Evolutionary conservation across 352 stramenopile species (phyloP).

Genomic region (Pythium guiyangense): DNA sequence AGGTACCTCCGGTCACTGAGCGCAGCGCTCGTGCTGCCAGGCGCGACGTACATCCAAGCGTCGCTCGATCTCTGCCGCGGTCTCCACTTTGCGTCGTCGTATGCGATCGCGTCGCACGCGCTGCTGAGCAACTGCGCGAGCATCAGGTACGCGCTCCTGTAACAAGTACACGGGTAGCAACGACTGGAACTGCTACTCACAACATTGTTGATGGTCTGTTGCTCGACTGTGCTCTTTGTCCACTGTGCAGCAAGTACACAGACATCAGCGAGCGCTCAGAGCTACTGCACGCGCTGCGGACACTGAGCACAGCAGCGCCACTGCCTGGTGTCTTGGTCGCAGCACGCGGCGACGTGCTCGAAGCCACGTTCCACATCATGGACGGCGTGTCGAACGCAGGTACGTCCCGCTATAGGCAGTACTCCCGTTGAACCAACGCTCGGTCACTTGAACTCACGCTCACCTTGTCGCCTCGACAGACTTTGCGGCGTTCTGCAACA

Average conservation of each 20-base stretch:
- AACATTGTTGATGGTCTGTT: not conserved
- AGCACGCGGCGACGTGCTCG: constrained; percentile 26
- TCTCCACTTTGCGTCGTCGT: constrained; percentile 42
- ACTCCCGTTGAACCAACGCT: not conserved
- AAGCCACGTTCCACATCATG: constrained; percentile 56
- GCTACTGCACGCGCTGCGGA: constrained; percentile 29
- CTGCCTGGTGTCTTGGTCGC: constrained; percentile 11
- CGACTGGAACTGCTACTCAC: not conserved
- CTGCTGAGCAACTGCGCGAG: constrained; percentile 44
- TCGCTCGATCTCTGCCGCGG: constrained; percentile 41
- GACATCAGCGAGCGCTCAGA: constrained; percentile 40
- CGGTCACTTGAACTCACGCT: not conserved
- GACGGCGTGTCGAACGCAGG: constrained; percentile 37
- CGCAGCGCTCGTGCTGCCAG: constrained; percentile 45
- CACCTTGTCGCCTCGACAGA: constrained; percentile 19
- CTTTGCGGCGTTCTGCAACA: constrained; percentile 48
- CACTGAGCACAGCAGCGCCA: constrained; percentile 4
- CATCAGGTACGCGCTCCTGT: constrained; percentile 35
- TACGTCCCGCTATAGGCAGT: constrained; percentile 11
- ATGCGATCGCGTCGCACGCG: constrained; percentile 34
- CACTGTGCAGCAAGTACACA: constrained; percentile 48
- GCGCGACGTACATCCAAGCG: constrained; percentile 35
- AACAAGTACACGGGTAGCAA: not conserved
- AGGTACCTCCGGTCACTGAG: constrained; percentile 67
- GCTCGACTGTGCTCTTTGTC: not conserved